Evolutionary conservation across 2,329 filamentous ascomycete species (phyloP), one percentile per base, ranked within the genome.

Genomic region (Fusarium napiforme): DNA sequence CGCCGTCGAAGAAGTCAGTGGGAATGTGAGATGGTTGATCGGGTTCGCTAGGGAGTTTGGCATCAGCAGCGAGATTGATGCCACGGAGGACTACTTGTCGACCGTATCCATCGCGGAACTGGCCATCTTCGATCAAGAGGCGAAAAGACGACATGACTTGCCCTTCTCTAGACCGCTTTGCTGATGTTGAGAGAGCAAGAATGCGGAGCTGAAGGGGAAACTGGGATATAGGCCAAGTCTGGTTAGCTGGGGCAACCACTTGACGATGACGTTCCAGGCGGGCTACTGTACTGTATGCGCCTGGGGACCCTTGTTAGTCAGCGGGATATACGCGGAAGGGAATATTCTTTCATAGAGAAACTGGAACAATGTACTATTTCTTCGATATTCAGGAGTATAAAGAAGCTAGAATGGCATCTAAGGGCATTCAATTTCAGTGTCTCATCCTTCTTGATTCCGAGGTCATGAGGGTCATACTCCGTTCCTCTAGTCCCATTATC

Each of bases 31-130:
- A 97, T 9, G 95, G 94, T 60, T 93, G 87, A 73, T 97, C 86
- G 21, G 96, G 96, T 40, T 87, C 87, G 79, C 92, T 94, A 36
- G 96, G 96, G 66, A 94, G 92, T 84, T 99, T 99, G 78, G 93
- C 91, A 80, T 98, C 96, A 72, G 90, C 94, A 42, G 95, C 95
- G 71, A 97, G 89, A 80, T 99, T 99, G 85, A 99, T 97, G 73
- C 96, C 96, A 73, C 96, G 92, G 49, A 99, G 87, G 5, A 94
- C 92, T 64, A 99, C 90, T 83, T 98, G 93, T 70, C 96, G 92
- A 74, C 95, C 92, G 73, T 94, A 85, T 19, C 86, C 81, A 81
- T 99, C 97, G 71, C 93, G 90, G 83, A 99, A 98, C 75, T 90
- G 91, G 70, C 91, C 91, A 74, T 96, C 93, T 78, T 98, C 94